Conservation (phyloP, 1,284 basidiomycete species). For the Malassezia arunalokei region DNA sequence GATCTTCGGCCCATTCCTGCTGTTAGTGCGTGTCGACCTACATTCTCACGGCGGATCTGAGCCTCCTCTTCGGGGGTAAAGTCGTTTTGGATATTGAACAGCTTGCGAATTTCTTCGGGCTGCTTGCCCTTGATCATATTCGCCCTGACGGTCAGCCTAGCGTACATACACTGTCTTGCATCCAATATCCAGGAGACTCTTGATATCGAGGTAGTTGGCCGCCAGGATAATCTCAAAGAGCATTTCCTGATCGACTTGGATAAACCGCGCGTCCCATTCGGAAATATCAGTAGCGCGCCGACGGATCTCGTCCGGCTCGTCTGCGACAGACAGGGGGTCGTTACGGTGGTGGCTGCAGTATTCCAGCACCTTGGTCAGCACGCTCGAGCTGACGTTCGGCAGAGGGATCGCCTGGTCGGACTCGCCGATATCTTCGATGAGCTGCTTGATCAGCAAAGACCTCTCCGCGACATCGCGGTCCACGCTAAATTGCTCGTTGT, state of each 20-base stretch:
- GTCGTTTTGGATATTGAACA: slow-evolving; percentile 68
- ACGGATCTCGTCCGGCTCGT: slow-evolving; percentile 72
- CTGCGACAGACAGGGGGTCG: slow-evolving; percentile 76
- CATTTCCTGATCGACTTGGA: slow-evolving; percentile 84
- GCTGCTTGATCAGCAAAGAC: slow-evolving; percentile 93
- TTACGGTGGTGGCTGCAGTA: slow-evolving; percentile 98
- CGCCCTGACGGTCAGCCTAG: slow-evolving; percentile 49
- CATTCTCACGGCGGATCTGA: slow-evolving; percentile 99
- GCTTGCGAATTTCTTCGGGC: slow-evolving; percentile 85
- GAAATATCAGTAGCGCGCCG: slow-evolving; percentile 93
- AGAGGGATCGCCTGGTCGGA: slow-evolving; percentile 72
- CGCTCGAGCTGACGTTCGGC: slow-evolving; percentile 89
- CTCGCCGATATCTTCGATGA: slow-evolving; percentile 62
- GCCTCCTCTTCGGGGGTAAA: slow-evolving; percentile 99
- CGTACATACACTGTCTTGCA: slow-evolving; percentile 76
- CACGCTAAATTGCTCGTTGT: slow-evolving; percentile 86
- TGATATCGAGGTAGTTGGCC: slow-evolving; percentile 99
- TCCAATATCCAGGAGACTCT: slow-evolving; percentile 91
- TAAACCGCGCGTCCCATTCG: slow-evolving; percentile 99
- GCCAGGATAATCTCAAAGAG: slow-evolving; percentile 98
- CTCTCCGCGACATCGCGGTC: slow-evolving; percentile 91
- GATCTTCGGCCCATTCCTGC: slow-evolving; percentile 44
- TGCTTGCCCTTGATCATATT: slow-evolving; percentile 99
- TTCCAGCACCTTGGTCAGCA: slow-evolving; percentile 95
- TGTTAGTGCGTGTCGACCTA: slow-evolving; percentile 17